A percentile compares a stretch with the other conserved stretches of the same genome.
These are phyloP conservation scores for Harrya chromipes DNA, from an alignment of 768 basidiomycete species.

Conservation along the genomic window DNA sequence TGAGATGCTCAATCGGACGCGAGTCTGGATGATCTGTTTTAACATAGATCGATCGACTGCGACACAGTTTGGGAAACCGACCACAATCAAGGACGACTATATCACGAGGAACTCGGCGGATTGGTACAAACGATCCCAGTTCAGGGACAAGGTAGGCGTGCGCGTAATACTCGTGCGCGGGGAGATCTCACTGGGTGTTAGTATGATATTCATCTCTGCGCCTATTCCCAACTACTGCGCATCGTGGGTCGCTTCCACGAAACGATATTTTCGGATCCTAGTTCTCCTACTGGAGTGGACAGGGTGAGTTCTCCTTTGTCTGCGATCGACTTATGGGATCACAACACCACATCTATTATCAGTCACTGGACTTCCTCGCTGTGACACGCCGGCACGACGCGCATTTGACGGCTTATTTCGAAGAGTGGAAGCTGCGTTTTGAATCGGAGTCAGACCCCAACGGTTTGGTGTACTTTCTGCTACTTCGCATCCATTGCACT, in stretches of 20 bases:
- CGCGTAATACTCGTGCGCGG: background rate
- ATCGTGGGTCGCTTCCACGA: slow-evolving; percentile 76
- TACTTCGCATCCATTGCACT: background rate
- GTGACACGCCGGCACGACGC: slow-evolving; percentile 62
- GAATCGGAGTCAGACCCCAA: slow-evolving; percentile 54
- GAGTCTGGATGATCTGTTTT: slow-evolving; percentile 92
- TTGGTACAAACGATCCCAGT: slow-evolving; percentile 72
- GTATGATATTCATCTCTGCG: slow-evolving; percentile 77
- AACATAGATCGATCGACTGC: slow-evolving; percentile 85
- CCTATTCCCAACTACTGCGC: slow-evolving; percentile 64
- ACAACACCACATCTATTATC: background rate
- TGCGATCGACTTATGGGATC: background rate
- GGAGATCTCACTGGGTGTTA: slow-evolving; percentile 22
- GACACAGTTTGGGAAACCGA: slow-evolving; percentile 87
- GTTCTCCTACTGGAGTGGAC: slow-evolving; percentile 64
- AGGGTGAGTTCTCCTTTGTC: slow-evolving; percentile 40
- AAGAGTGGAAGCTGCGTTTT: slow-evolving; percentile 67
- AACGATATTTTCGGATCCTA: slow-evolving; percentile 69
- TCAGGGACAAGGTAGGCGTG: slow-evolving; percentile 50
- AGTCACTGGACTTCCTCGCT: slow-evolving; percentile 66
- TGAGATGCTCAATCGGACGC: slow-evolving; percentile 77
- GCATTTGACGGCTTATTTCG: slow-evolving; percentile 51
- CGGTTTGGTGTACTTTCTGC: slow-evolving; percentile 37
- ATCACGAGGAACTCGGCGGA: slow-evolving; percentile 68
- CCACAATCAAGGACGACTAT: slow-evolving; percentile 82